Evolutionary conservation across 768 basidiomycete genomes (phyloP).

Genomic region (Podaxis carcinomalis): DNA sequence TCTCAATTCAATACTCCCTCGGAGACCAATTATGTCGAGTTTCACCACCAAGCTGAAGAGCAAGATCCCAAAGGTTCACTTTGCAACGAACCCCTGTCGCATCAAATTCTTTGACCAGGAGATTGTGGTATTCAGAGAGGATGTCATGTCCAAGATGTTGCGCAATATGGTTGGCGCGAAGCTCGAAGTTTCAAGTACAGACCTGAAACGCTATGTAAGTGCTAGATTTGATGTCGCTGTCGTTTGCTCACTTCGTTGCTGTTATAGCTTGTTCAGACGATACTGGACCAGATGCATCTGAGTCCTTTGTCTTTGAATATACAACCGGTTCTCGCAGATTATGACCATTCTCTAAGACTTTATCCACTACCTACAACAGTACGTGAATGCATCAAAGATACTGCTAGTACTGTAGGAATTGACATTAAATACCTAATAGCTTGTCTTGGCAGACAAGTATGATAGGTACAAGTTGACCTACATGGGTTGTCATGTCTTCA

Average conservation of each 20-base stretch:
- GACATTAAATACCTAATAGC: slow-evolving; percentile 36
- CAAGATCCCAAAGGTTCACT: slow-evolving; percentile 75
- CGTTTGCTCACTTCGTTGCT: not conserved
- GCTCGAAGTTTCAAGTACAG: slow-evolving; percentile 68
- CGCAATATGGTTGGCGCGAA: slow-evolving; percentile 90
- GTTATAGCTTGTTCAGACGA: slow-evolving; percentile 86
- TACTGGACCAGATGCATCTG: slow-evolving; percentile 95
- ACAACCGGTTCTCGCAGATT: slow-evolving; percentile 85
- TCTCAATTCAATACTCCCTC: slow-evolving; percentile 75
- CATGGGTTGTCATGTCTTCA: slow-evolving; percentile 98
- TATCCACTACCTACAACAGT: slow-evolving; percentile 95
- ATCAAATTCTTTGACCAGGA: slow-evolving; percentile 96
- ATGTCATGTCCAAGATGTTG: slow-evolving; percentile 90
- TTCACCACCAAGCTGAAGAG: slow-evolving; percentile 66
- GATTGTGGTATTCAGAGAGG: slow-evolving; percentile 90
- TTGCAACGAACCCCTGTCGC: slow-evolving; percentile 90
- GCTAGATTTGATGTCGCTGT: not conserved
- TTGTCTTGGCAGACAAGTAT: slow-evolving; percentile 94
- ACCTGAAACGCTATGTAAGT: slow-evolving; percentile 85
- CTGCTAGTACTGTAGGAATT: not conserved
- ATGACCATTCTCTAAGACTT: slow-evolving; percentile 86
- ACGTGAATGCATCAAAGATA: slow-evolving; percentile 22
- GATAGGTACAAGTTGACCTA: slow-evolving; percentile 96
- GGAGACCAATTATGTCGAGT: slow-evolving; percentile 72
- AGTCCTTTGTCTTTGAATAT: slow-evolving; percentile 79